Evolutionary conservation across 75 land plant genomes (phyloP).

Genomic region (Ceratopteris richardii): DNA sequence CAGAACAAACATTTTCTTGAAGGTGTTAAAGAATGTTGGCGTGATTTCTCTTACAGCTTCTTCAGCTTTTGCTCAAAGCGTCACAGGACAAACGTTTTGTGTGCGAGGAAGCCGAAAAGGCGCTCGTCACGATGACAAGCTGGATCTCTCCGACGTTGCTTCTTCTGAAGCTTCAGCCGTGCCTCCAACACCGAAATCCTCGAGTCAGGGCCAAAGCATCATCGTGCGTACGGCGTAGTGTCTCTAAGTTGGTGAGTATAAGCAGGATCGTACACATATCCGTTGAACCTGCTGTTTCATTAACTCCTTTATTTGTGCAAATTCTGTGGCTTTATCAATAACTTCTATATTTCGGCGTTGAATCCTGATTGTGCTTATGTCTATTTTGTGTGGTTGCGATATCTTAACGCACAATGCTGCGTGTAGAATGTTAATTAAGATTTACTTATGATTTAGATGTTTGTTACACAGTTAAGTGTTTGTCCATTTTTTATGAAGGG

Average conservation of each 20-base stretch:
- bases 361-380: too few species aligned
- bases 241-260: conserved; percentile 42
- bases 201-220: conserved; percentile 67
- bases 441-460: not conserved
- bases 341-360: too few species aligned
- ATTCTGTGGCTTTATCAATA: too few species aligned
- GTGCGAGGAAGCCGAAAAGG: conserved; percentile 66
- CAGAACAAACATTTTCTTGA: not conserved
- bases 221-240: conserved; percentile 34
- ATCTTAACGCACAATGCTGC: not conserved
- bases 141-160: conserved; percentile 42
- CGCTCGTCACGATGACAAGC: conserved; percentile 32
- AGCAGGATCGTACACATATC: too few species aligned
- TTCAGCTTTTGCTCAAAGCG: conserved; percentile 61
- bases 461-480: too few species aligned
- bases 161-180: conserved; percentile 35
- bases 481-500: too few species aligned
- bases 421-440: not conserved
- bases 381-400: not conserved
- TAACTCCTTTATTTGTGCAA: too few species aligned
- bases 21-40: not conserved
- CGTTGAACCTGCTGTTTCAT: too few species aligned
- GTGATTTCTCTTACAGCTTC: conserved; percentile 25
- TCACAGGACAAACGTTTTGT: conserved; percentile 73
- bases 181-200: conserved; percentile 43